Conservation (phyloP, 768 basidiomycete species). For the Punctularia strigosozonata region DNA sequence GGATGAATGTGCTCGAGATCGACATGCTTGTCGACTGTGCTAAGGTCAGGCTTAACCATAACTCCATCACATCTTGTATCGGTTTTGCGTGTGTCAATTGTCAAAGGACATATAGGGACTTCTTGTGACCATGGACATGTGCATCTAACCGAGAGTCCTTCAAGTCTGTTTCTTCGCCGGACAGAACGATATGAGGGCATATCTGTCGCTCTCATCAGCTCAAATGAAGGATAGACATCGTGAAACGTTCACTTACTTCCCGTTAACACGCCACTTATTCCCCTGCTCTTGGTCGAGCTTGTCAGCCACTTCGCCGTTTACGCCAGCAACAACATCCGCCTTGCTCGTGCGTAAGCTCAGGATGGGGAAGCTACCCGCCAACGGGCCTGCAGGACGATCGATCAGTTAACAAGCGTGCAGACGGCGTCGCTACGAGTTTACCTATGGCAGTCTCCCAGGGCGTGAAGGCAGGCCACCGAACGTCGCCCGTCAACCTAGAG, state of each 20-base stretch:
- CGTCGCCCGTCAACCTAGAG: constrained; percentile 76
- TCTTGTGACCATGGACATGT: too few relatives aligned
- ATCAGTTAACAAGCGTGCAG: neutral
- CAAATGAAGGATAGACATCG: neutral
- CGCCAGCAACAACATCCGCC: constrained; percentile 86
- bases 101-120: too few relatives aligned
- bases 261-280: constrained; percentile 69
- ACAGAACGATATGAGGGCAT: neutral
- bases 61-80: neutral
- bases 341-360: constrained; percentile 89
- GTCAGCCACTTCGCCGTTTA: constrained; percentile 57
- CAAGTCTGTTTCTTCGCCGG: neutral
- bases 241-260: constrained; percentile 40
- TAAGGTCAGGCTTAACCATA: neutral
- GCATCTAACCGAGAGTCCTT: too few relatives aligned
- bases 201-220: neutral
- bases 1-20: too few relatives aligned
- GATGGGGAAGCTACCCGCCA: constrained; percentile 70
- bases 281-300: constrained; percentile 50
- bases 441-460: constrained; percentile 66
- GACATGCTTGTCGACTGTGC: too few relatives aligned
- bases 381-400: constrained; percentile 38
- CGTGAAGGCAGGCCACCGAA: constrained; percentile 77
- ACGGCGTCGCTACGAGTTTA: constrained; percentile 14
- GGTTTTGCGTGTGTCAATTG: too few relatives aligned